Base-by-base conservation (phyloP, 2,329 filamentous ascomycete genomes). In the Fusarium paranaense region DNA sequence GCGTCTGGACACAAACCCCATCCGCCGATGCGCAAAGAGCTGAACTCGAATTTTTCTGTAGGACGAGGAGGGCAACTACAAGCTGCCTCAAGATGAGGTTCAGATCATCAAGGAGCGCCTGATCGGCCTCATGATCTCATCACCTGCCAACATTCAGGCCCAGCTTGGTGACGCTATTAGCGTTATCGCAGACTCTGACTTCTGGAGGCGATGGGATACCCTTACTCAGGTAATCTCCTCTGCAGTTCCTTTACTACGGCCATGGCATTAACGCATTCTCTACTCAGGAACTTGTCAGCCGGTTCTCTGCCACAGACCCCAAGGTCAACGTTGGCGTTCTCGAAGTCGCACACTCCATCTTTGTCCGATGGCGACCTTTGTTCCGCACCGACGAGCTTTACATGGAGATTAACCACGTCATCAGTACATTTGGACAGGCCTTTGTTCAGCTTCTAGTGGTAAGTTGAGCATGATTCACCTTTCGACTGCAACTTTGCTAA, bases 281-380 rank as follows among this genome's bases (percentile, higher is more conserved):
- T 8, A 13, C 76, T 16, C 71, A 94, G 89, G 95, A 99, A 83
- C 91, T 99, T 68, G 95, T 98, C 76, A 94, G 93, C 58, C 92
- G 95, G 57, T 90, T 99, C 72, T 96, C 95, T 4, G 88, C 92
- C 14, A 91, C 93, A 76, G 94, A 98, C 81, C 91, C 93, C 69
- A 92, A 92, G 75, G 89, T 95, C 82, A 99, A 98, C 84, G 94
- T 95, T 78, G 97, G 97, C 75, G 97, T 99, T 20, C 87, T 99
- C 70, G 95, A 98, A 84, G 97, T 99, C 52, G 97, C 97, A 77
- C 97, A 99, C 85, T 98, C 97, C 58, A 98, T 99, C 78, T 99
- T 98, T 85, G 94, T 93, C 82, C 89, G 97, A 82, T 99, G 97
- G 97, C 90, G 97, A 74, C 97, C 97, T 10, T 88, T 99, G 45